phyloP scores from a whole-genome alignment of 176 grass and related monocot species.

The Avena atlantica region DNA sequence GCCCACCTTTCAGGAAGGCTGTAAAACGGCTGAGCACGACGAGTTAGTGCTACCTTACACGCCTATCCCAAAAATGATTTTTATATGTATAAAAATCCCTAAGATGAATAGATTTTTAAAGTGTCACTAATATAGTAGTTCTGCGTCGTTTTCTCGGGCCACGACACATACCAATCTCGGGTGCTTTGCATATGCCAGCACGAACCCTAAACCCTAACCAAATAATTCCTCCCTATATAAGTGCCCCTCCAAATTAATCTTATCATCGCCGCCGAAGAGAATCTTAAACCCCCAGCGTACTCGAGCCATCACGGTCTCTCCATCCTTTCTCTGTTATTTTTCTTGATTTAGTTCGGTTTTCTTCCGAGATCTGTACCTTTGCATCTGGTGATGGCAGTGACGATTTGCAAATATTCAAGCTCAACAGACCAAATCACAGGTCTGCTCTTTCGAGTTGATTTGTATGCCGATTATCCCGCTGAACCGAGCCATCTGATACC shows the following conservation, averaged over 20 bases:
- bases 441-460: slow-evolving; percentile 58
- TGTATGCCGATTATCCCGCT: slow-evolving; percentile 97
- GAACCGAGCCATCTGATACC: slow-evolving; percentile 66
- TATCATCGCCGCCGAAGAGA: not conserved
- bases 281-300: too few species aligned
- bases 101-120: too few species aligned
- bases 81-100: too few species aligned
- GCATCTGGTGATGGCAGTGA: slow-evolving; percentile 62
- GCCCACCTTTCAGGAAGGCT: too few species aligned
- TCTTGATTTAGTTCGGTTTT: not conserved
- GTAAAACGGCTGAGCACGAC: too few species aligned
- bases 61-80: too few species aligned
- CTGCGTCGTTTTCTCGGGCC: too few species aligned
- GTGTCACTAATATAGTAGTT: too few species aligned
- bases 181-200: not conserved
- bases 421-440: slow-evolving; percentile 96
- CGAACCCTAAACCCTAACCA: slow-evolving; percentile 53
- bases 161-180: too few species aligned
- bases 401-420: slow-evolving; percentile 86
- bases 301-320: too few species aligned
- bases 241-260: not conserved
- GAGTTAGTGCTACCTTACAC: too few species aligned
- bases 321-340: too few species aligned
- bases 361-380: not conserved
- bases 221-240: slow-evolving; percentile 37